Evolutionary conservation across 768 basidiomycete species (phyloP).

Genomic region (Naganishia randhawae): DNA sequence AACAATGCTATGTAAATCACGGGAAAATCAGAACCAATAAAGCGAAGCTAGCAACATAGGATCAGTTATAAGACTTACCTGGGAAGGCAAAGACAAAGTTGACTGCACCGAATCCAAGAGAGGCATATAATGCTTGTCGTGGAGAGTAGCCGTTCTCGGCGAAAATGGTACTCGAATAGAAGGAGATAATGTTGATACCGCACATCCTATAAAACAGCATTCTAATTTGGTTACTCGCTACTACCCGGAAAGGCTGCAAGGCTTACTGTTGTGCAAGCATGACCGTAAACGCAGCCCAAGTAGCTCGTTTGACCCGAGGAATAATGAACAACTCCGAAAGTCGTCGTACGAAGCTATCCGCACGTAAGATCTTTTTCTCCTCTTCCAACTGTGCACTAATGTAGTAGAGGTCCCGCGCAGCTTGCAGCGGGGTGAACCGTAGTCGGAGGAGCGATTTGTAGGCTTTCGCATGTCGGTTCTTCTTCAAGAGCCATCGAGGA

Average conservation of each 20-base stretch:
- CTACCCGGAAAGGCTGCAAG: too few relatives aligned
- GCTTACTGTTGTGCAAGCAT: constrained; percentile 42
- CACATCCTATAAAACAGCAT: constrained; percentile 32
- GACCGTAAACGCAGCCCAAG: constrained; percentile 49
- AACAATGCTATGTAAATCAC: constrained; percentile 33
- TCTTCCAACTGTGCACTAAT: constrained; percentile 50
- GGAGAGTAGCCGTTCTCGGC: constrained; percentile 46
- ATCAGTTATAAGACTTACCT: constrained; percentile 35
- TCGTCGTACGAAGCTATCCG: constrained; percentile 47
- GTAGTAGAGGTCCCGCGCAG: constrained; percentile 53
- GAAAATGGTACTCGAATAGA: constrained; percentile 53
- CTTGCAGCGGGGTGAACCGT: constrained; percentile 49
- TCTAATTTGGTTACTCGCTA: too few relatives aligned
- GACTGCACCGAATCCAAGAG: constrained; percentile 48
- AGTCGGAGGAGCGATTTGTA: constrained; percentile 50
- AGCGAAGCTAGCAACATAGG: constrained; percentile 2
- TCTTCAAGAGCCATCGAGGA: constrained; percentile 53
- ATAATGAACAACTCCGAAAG: constrained; percentile 51
- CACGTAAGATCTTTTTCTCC: constrained; percentile 43
- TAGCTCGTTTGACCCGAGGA: constrained; percentile 52
- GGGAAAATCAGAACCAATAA: too few relatives aligned
- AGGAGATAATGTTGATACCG: constrained; percentile 52
- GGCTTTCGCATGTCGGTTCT: constrained; percentile 49
- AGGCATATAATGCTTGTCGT: constrained; percentile 42
- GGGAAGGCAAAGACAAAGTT: constrained; percentile 37